Evolutionary conservation across 306 rosid species (phyloP), one percentile per base, ranked within the genome.

Genomic region (Fagus crenata): DNA sequence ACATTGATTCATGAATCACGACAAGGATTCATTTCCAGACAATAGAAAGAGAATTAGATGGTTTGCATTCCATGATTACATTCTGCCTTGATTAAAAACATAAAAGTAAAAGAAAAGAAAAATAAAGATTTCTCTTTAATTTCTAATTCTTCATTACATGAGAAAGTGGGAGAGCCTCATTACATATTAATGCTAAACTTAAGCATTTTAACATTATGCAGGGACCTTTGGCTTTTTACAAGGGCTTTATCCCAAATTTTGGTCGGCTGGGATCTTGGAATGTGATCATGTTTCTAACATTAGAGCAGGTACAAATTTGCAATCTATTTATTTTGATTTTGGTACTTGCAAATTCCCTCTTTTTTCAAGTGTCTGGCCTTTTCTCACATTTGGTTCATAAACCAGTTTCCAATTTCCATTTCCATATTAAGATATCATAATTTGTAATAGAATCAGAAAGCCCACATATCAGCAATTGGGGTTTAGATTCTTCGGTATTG

Each of bases 231-330:
- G 97, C 98, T 37, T 95, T 95, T 81, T 95, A 95, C 71, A 92
- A 95, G 85, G 98, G 98, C 18, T 95, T 95, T 86, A 85, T 92
- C 43, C 97, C 98, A 8, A 92, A 92, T 84, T 95, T 90, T 55
- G 96, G 97, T 75, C 88, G 98, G 78, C 86, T 95, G 54, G 98
- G 98, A 86, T 92, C 98, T 3, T 95, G 98, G 98, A 95, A 95
- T 67, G 98, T 95, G 85, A 88, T 95, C 87, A 95, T 95, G 98
- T 95, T 95, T 78, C 87, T 95, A 78, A 92, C 98, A 69, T 82
- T 95, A 78, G 98, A 95, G 73, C 98, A 95, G 97, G 98, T 95
- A 83, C 74, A 77, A 54, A 39, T 5, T 70, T 79, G 7, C 65
- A 70, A 33, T n/a, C 14, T 59, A 14, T n/a, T 37, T 43, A 2